Evolutionary conservation across 2,329 filamentous ascomycete species (phyloP), one percentile per base, ranked within the genome.

Genomic region (Fonsecaea pedrosoi): DNA sequence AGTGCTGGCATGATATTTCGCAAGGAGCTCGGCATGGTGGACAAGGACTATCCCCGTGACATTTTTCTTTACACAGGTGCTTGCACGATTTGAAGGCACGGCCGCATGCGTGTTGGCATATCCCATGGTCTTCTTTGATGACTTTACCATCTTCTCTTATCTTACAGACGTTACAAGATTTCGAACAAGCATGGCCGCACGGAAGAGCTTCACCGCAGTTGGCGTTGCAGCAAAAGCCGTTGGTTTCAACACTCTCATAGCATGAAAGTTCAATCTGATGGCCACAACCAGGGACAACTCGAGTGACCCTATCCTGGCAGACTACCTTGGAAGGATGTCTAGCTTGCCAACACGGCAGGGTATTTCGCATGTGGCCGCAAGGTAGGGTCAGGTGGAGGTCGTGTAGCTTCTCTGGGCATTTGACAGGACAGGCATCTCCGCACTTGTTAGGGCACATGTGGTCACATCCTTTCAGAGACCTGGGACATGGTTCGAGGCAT

Each of bases 1-100:
- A 0, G 57, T 68, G 66, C 6, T 12, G 18, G 42, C 65, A 68
- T 8, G 25, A 53, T 8, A 32, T 42, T 60, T 68, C 42, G 56
- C 67, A 69, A 18, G 60, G 42, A 21, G 65, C 61, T 2, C 54
- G 56, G 59, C 76, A 78, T 40, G 75, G 73, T 3, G 73, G 71
- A 58, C 77, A 79, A 6, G 65, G 61, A 9, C 62, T 32, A 1
- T 70, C 66, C 0, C 75, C 79, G 70, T 92, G 89, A 65, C 89
- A 92, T 0, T 42, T 6, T 2, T 71, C 62, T 0, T 32, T 38
- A 73, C 89, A 91, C 1, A 67, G 72, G 69, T 92, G 89, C 7
- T 76, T 78, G 73, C 89, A 92, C 0, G 83, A 84, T 0, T 76
- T 80, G 69, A 83, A 86, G 0, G 74, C 73, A 2, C 86, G 79